These are phyloP conservation scores for Gracilaria gracilis DNA, from an alignment of 23 red algal species.

Conservation along the genomic window DNA sequence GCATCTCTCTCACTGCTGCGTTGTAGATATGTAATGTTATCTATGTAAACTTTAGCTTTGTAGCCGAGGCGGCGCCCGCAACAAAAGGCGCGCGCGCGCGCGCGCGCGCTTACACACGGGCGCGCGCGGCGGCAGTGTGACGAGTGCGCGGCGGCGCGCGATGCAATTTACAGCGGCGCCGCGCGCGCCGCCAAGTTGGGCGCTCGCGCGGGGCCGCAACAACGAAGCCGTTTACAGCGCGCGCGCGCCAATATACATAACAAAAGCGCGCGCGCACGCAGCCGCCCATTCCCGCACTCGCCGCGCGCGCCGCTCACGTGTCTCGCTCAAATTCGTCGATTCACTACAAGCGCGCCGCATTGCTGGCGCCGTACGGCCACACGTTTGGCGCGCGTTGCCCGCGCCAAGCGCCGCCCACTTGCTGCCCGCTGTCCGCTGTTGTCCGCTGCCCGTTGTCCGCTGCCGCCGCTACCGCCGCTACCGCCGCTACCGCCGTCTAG, in stretches of 20 bases:
- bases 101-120: not conserved
- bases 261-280: not conserved
- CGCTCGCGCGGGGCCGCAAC: not conserved
- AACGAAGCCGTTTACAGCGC: slow-evolving; percentile 4
- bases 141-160: too few species aligned
- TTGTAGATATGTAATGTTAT: too few species aligned
- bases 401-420: not conserved
- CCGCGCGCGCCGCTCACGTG: slow-evolving; percentile 1
- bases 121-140: too few species aligned
- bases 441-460: too few species aligned
- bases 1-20: too few species aligned
- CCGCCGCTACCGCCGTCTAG: too few species aligned
- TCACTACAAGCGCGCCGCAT: not conserved
- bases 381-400: slow-evolving; percentile 5
- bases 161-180: not conserved
- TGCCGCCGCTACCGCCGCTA: too few species aligned
- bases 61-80: not conserved
- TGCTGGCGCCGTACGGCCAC: slow-evolving; percentile 12
- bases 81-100: not conserved
- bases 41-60: too few species aligned
- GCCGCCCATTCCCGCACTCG: slow-evolving; percentile 1
- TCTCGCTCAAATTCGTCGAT: slow-evolving; percentile 9
- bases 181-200: not conserved
- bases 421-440: too few species aligned
- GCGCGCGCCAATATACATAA: not conserved